phyloP scores from a whole-genome alignment of 441 rosid species.

The Populus hybrid region DNA sequence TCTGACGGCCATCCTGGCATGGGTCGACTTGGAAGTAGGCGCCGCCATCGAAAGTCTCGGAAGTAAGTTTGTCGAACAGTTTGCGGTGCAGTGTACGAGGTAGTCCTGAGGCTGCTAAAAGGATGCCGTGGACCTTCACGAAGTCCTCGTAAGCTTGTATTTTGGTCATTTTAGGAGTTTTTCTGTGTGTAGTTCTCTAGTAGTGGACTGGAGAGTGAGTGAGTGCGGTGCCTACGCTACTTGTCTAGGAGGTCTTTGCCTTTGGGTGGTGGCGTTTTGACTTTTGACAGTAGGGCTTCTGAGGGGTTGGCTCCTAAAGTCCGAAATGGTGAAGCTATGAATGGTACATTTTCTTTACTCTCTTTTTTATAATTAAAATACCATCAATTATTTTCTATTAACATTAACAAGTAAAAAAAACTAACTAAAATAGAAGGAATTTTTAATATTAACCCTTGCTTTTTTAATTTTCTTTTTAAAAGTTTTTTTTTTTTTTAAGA shows the following conservation, averaged over 20 bases:
- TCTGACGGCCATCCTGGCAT: conserved; percentile 59
- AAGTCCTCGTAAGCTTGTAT: conserved; percentile 71
- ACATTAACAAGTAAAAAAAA: too few species aligned
- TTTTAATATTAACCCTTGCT: too few species aligned
- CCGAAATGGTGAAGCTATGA: too few species aligned
- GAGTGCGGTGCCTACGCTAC: not conserved
- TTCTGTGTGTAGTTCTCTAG: not conserved
- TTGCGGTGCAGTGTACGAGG: conserved; percentile 60
- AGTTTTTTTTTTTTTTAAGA: too few species aligned
- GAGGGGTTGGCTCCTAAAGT: too few species aligned
- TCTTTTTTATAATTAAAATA: too few species aligned
- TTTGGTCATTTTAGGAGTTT: conserved; percentile 9
- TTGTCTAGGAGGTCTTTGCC: conserved; percentile 3
- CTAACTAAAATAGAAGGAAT: too few species aligned
- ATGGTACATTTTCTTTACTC: too few species aligned
- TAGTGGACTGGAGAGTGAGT: not conserved
- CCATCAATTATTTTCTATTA: too few species aligned
- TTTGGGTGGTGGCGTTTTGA: too few species aligned
- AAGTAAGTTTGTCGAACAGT: conserved; percentile 64
- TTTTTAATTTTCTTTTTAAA: too few species aligned
- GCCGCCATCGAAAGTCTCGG: conserved; percentile 87
- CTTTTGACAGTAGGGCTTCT: too few species aligned
- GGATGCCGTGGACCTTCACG: conserved; percentile 68
- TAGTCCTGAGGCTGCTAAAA: conserved; percentile 78
- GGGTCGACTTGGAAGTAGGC: conserved; percentile 67